A percentile compares a stretch with the other conserved stretches of the same genome.
Evolutionary conservation across 306 rosid species (phyloP).

Genomic region (Crotalaria pallida): DNA sequence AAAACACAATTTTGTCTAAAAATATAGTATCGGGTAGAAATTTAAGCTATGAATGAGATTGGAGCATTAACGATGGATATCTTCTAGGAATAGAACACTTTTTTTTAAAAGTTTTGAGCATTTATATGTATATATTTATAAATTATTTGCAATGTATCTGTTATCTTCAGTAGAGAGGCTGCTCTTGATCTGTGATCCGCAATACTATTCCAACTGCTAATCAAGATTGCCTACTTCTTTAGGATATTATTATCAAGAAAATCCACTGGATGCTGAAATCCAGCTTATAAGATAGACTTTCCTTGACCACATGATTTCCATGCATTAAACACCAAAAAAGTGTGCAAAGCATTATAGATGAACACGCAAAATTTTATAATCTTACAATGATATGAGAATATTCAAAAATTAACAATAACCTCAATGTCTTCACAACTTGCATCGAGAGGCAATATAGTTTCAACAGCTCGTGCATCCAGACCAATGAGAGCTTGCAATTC

Average conservation of each 20-base stretch:
- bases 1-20: neutral
- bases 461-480: constrained; percentile 60
- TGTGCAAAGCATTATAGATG: neutral
- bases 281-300: neutral
- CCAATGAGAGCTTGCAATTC: constrained; percentile 67
- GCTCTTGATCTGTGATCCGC: neutral
- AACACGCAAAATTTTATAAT: neutral
- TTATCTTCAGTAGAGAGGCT: neutral
- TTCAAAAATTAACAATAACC: constrained; percentile 35
- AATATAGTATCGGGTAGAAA: neutral
- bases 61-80: neutral
- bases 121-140: too few species aligned
- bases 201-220: neutral
- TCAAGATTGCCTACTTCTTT: neutral
- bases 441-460: constrained; percentile 58
- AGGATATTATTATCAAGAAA: neutral
- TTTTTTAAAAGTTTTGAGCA: neutral
- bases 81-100: neutral
- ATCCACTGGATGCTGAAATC: neutral
- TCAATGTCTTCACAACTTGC: constrained; percentile 83
- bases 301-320: neutral
- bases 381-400: constrained; percentile 1
- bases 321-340: neutral
- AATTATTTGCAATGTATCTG: too few species aligned
- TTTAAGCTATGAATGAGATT: neutral